Conservation (phyloP, 805 yeast genomes). For the Spathaspora arborariae region DNA sequence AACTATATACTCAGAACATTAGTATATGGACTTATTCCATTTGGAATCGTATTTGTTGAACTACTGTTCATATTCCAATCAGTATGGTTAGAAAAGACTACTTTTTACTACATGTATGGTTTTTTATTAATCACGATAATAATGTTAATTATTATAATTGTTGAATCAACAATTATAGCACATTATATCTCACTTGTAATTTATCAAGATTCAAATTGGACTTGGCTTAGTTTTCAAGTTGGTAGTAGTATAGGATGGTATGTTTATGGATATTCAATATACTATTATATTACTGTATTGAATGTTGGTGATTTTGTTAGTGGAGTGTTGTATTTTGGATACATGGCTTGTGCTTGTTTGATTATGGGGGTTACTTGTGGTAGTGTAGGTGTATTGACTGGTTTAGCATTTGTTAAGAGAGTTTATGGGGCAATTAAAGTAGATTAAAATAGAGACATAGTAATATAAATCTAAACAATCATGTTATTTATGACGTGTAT, state of each 20-base stretch:
- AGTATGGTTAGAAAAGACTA: slow-evolving; percentile 74
- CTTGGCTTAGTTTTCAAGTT: slow-evolving; percentile 73
- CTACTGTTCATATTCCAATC: slow-evolving; percentile 68
- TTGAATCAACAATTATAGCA: slow-evolving; percentile 69
- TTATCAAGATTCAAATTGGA: slow-evolving; percentile 65
- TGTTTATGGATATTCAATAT: slow-evolving; percentile 61
- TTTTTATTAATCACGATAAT: slow-evolving; percentile 61
- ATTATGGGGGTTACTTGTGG: slow-evolving; percentile 72
- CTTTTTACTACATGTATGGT: slow-evolving; percentile 78
- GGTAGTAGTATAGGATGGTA: slow-evolving; percentile 72
- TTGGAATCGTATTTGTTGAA: slow-evolving; percentile 78
- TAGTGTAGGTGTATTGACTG: slow-evolving; percentile 65
- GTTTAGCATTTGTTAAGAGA: slow-evolving; percentile 59
- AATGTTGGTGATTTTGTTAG: slow-evolving; percentile 66
- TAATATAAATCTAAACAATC: background rate
- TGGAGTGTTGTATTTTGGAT: slow-evolving; percentile 63
- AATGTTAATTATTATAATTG: slow-evolving; percentile 57
- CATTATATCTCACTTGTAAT: slow-evolving; percentile 57
- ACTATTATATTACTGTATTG: slow-evolving; percentile 57
- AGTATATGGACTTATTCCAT: slow-evolving; percentile 71
- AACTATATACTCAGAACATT: slow-evolving; percentile 20
- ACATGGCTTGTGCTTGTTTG: slow-evolving; percentile 61
- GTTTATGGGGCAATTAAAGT: slow-evolving; percentile 57
- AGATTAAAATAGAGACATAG: slow-evolving; percentile 33
- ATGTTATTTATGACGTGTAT: background rate